Base-by-base conservation (phyloP, 129 eudicot species). In the Helichrysum umbraculigerum region DNA sequence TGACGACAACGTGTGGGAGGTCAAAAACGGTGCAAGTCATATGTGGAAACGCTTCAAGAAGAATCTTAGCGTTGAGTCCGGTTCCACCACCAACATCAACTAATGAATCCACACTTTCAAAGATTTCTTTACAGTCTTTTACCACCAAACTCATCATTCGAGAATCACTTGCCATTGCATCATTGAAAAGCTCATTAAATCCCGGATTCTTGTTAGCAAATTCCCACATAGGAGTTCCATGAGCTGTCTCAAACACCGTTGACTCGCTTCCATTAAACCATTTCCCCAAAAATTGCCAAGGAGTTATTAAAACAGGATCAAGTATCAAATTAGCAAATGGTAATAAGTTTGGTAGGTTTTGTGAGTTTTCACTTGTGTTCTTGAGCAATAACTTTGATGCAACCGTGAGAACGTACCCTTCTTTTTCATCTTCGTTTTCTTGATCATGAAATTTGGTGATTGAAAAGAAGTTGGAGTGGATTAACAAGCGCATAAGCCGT, bases 1-100 rank as follows among this genome's bases (percentile, higher is more conserved):
- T 52, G 5, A 63, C 72, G 28, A 87, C 81, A 35, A 84, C 86
- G 17, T 87, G 86, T 10, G 91, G 91, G 47, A 87, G 91, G 51
- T 87, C 91, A 44, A 84, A 77, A 70, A 78, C 88, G 4, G 30
- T 72, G n/a, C 88, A 84, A 25, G 63, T 84, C 70, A 87, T 15
- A 21, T 44, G 67, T 2, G 88, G 91, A 37, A 81, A 79, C 1
- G 85, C 70, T 30, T 67, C 74, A 17, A 73, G 71, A 6, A 87
- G 54, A 58, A 78, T 70, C 76, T 72, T 81, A 6, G 81, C 83
- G 5, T 61, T 67, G n/a, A 65, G 42, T 28, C 91, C 88, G 3
- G 66, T 82, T 65, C 91, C 88, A 54, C 91, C 91, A 3, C 83
- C 91, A 20, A 84, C 91, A 69, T 87, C 91, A 61, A 87, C 91